Base-by-base conservation (phyloP, 257 asterid genomes). In the Anisodus acutangulus region DNA sequence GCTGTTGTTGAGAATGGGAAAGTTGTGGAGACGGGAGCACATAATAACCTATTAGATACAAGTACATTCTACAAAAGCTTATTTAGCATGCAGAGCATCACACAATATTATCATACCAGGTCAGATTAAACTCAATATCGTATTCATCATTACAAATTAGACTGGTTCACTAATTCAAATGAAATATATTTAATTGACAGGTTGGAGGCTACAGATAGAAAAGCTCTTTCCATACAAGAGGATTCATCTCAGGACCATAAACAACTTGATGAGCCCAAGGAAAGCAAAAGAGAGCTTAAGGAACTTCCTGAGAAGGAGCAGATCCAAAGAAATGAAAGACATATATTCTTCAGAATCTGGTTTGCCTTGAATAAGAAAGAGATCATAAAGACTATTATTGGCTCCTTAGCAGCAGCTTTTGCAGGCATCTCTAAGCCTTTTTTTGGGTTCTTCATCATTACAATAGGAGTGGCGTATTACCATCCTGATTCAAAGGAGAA, bases 391-490 rank as follows among this genome's bases (percentile, higher is more conserved):
- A 88, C 91, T 59, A 78, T 39, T 63, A 86, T 93, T 54, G 95
- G 95, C 74, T 90, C 97, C 67, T 83, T 85, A 51, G 95, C 93
- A 87, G 97, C 97, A 84, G 98, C 95, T 84, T 79, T 93, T 79
- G 92, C 98, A 12, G 93, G 97, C 85, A 87, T 94, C 84, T 92
- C 97, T 39, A 94, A 92, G 86, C 98, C 98, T 2, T 78, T 94
- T 39, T 92, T 94, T 72, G 97, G 98, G 45, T 94, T 55, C 93
- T 94, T 87, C 93, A 92, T 94, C 89, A 91, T 94, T 59, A 94
- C 97, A 72, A 94, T 94, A 87, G 97, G 98, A 89, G 97, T 93
- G 64, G 94, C 93, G 45, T 94, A 93, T 87, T 93, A 86, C 86
- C 70, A 88, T 19, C 41, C 85, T 58, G 81, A 93, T 79, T 80